phyloP scores from a whole-genome alignment of 1,284 basidiomycete species.

The Fistulinella cinereoalba region DNA sequence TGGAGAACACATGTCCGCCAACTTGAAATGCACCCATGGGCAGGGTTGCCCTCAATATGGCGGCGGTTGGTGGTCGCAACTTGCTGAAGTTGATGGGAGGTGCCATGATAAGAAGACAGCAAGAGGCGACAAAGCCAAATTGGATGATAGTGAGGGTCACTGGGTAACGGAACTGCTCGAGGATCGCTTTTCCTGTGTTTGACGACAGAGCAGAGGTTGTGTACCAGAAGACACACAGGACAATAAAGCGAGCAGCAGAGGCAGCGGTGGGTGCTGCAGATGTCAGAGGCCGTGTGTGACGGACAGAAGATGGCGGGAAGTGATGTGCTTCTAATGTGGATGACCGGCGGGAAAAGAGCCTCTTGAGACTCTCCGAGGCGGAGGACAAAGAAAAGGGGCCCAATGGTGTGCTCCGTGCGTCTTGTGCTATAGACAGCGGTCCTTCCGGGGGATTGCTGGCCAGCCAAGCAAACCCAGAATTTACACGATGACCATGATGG shows the following conservation, averaged over 20 bases:
- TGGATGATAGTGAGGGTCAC: conserved; percentile 96
- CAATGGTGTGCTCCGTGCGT: conserved; percentile 2
- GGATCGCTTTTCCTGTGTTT: conserved; percentile 86
- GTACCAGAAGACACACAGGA: conserved; percentile 81
- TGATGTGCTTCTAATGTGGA: conserved; percentile 7
- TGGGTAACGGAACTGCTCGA: conserved; percentile 83
- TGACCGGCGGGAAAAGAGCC: conserved; percentile 17
- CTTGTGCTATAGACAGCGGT: conserved; percentile 9
- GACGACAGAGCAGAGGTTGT: conserved; percentile 82
- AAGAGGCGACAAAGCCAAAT: conserved; percentile 90
- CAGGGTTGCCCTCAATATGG: conserved; percentile 76
- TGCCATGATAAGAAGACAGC: conserved; percentile 80
- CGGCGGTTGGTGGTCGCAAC: conserved; percentile 65
- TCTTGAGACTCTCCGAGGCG: conserved; percentile 18
- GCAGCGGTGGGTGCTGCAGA: conserved; percentile 15
- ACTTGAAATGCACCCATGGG: conserved; percentile 96
- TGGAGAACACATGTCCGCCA: conserved; percentile 96
- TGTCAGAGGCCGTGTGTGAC: conserved; percentile 23
- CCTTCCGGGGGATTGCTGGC: conserved; percentile 20
- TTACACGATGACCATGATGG: conserved; percentile 12
- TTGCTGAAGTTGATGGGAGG: conserved; percentile 65
- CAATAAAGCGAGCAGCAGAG: conserved; percentile 47
- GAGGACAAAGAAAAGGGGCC: conserved; percentile 6
- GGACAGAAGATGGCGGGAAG: conserved; percentile 26
- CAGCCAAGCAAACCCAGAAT: conserved; percentile 24